Evolutionary conservation across 495 filamentous ascomycete species (phyloP), one percentile per base, ranked within the genome.

Genomic region (Tuber umbilicatum): DNA sequence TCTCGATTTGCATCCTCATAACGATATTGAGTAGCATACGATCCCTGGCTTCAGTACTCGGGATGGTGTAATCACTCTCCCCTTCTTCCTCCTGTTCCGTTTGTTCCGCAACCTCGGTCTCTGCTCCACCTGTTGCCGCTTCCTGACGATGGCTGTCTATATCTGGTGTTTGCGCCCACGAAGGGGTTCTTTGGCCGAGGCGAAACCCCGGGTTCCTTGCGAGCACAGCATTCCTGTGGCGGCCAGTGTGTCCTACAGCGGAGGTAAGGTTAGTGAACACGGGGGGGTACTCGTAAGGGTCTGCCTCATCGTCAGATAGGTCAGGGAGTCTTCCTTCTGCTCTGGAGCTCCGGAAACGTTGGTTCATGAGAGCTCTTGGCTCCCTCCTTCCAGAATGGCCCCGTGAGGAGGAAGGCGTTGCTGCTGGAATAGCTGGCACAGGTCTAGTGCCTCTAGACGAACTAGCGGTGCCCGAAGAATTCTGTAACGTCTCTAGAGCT

Each of bases 1-100:
- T 77, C 19, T 81, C 78, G 70, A 81, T 81, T 71, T 80, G 70
- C 79, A 81, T 81, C 43, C 73, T 71, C 75, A 81, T 69, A 23
- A 81, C 75, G 60, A 73, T 73, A 70, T 79, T 72, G 68, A 79
- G 73, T 47, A 81, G 68, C 50, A 73, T 55, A 37, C 43, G 42
- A 45, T 78, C 78, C 67, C 79, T 74, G 3, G 31, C 55, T 19
- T 64, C 55, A 64, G 55, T 64, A 7, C 55, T 64, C 55, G 55
- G 55, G 55, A 64, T 64, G 14, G 16, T 64, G 55, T 16, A 64
- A 64, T 64, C 41, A 75, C 69, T 7, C 38, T 70, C n/a, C 50
- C 55, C 31, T 70, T 75, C 68, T 72, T 80, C 74, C 73, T 73
- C 27, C 69, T 31, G 35, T 43, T 27, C 69, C 31, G 31, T 70